phyloP scores from a whole-genome alignment of 768 basidiomycete genomes.

The Rhodotorula toruloides region DNA sequence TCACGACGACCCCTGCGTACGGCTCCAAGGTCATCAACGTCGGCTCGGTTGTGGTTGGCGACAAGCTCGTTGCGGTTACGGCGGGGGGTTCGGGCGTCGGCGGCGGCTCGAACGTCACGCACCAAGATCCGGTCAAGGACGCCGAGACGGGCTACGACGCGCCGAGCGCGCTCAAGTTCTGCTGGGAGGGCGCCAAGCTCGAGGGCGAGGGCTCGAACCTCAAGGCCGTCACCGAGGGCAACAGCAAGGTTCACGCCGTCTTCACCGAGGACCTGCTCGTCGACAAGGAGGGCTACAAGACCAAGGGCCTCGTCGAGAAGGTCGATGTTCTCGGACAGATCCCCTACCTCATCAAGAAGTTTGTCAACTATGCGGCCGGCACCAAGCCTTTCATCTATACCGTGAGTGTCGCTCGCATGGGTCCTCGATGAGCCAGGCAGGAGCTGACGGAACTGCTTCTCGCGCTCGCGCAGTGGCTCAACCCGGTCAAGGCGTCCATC shows the following conservation, averaged over 20 bases:
- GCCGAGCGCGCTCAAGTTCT: slow-evolving; percentile 64
- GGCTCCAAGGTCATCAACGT: slow-evolving; percentile 75
- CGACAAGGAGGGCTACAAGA: slow-evolving; percentile 24
- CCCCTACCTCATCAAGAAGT: slow-evolving; percentile 82
- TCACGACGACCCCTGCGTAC: slow-evolving; percentile 72
- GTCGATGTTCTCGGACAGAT: slow-evolving; percentile 94
- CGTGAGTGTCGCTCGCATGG: slow-evolving; percentile 89
- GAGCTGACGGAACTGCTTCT: neutral
- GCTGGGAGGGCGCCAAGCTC: slow-evolving; percentile 71
- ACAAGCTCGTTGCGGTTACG: slow-evolving; percentile 69
- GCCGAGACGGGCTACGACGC: slow-evolving; percentile 73
- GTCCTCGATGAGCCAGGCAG: slow-evolving; percentile 65
- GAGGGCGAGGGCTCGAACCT: slow-evolving; percentile 31
- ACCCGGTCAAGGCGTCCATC: slow-evolving; percentile 55
- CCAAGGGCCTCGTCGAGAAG: slow-evolving; percentile 71
- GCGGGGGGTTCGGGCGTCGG: slow-evolving; percentile 69
- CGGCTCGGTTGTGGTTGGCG: slow-evolving; percentile 74
- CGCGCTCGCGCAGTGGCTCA: slow-evolving; percentile 54
- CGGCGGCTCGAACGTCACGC: slow-evolving; percentile 58
- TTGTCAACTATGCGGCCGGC: slow-evolving; percentile 86
- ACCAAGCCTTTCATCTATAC: slow-evolving; percentile 63
- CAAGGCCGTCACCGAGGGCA: slow-evolving; percentile 47
- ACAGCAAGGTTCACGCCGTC: slow-evolving; percentile 58
- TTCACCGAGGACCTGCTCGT: slow-evolving; percentile 51
- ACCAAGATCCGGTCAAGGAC: slow-evolving; percentile 61